phyloP scores from a whole-genome alignment of 208 protist species.

The Herpetomonas tarakana region DNA sequence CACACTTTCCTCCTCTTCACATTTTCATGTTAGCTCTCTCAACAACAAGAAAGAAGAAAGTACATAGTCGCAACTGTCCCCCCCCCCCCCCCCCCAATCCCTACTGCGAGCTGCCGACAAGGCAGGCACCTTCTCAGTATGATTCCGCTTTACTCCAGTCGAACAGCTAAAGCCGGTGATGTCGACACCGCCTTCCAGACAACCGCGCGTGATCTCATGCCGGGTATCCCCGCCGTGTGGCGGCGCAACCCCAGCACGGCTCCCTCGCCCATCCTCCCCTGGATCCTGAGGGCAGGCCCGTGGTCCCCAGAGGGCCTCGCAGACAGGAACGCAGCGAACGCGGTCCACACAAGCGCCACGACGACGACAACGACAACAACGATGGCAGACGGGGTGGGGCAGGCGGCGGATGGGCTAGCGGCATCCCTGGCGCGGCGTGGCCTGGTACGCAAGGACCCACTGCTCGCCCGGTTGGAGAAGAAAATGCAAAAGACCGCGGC shows the following conservation, averaged over 20 bases:
- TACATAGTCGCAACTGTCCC: too few relatives aligned
- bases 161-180: neutral
- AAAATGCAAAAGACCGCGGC: constrained; percentile 16
- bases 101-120: too few relatives aligned
- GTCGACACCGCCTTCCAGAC: constrained; percentile 36
- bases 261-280: constrained; percentile 40
- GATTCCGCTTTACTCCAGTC: neutral
- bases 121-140: too few relatives aligned
- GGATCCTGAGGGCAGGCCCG: constrained; percentile 21
- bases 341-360: neutral
- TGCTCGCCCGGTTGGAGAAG: constrained; percentile 48
- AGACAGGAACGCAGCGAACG: neutral
- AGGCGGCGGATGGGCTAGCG: constrained; percentile 4
- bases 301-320: constrained; percentile 1
- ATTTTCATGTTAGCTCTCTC: too few relatives aligned
- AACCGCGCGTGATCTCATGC: constrained; percentile 2
- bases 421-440: constrained; percentile 49
- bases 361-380: neutral
- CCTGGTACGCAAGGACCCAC: constrained; percentile 53
- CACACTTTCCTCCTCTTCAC: too few relatives aligned
- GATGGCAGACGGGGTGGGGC: neutral
- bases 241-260: constrained; percentile 29
- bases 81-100: too few relatives aligned
- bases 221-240: constrained; percentile 3
- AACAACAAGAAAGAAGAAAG: too few relatives aligned